Evolutionary conservation across 2,329 filamentous ascomycete genomes (phyloP).

Genomic region (Calonectria crousiana): DNA sequence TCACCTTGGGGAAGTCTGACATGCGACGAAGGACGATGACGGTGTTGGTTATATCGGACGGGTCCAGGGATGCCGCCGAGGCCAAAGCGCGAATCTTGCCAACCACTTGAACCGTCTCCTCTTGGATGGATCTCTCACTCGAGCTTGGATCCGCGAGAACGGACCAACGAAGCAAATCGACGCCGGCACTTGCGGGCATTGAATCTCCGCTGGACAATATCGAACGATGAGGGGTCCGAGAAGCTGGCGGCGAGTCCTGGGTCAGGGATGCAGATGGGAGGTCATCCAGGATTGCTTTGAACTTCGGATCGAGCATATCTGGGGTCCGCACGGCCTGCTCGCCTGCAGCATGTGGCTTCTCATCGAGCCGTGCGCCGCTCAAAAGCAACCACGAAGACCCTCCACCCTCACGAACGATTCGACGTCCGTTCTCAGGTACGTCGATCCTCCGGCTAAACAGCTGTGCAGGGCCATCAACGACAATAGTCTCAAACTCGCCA

Average conservation of each 20-base stretch:
- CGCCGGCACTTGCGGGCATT: constrained; percentile 32
- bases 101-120: constrained; percentile 63
- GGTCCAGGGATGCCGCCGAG: constrained; percentile 42
- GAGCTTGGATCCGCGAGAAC: constrained; percentile 47
- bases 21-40: constrained; percentile 82
- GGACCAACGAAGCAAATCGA: constrained; percentile 52
- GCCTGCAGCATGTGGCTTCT: constrained; percentile 48
- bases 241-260: constrained; percentile 18
- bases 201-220: constrained; percentile 4
- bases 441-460: constrained; percentile 81
- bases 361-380: constrained; percentile 64
- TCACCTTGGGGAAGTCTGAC: constrained; percentile 81
- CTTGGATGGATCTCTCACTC: constrained; percentile 52
- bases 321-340: constrained; percentile 66
- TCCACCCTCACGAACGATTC: constrained; percentile 75
- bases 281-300: constrained; percentile 54
- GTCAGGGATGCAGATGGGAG: constrained; percentile 37
- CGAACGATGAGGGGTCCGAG: constrained; percentile 10
- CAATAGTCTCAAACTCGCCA: constrained; percentile 95
- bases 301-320: constrained; percentile 74
- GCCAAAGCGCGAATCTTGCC: constrained; percentile 58
- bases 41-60: constrained; percentile 63
- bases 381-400: constrained; percentile 82
- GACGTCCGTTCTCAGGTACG: constrained; percentile 66
- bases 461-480: constrained; percentile 79